phyloP scores from a whole-genome alignment of 257 asterid species.

The Jasminum sambac region DNA sequence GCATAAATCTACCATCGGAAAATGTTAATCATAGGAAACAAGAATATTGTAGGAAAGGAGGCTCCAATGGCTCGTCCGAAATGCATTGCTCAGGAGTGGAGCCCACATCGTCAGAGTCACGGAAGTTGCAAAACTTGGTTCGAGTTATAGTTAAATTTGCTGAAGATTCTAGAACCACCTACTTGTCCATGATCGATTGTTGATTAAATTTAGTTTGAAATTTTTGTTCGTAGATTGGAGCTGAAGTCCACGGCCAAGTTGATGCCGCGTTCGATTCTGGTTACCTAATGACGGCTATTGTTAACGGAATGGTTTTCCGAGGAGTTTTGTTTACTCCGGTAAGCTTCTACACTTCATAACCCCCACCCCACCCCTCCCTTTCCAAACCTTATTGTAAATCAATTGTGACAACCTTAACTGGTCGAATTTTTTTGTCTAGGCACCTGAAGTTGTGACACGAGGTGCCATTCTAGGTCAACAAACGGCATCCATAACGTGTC shows the following conservation, averaged over 20 bases:
- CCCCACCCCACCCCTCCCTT: background rate
- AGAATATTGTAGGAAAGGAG: slow-evolving; percentile 18
- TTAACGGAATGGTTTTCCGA: slow-evolving; percentile 77
- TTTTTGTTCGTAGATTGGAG: slow-evolving; percentile 59
- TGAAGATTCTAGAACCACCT: background rate
- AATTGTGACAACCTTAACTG: background rate
- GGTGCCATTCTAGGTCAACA: slow-evolving; percentile 43
- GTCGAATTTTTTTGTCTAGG: slow-evolving; percentile 39
- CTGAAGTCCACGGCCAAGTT: slow-evolving; percentile 83
- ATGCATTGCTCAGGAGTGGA: slow-evolving; percentile 34
- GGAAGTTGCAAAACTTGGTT: slow-evolving; percentile 53
- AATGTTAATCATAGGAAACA: slow-evolving; percentile 32
- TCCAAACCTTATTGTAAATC: background rate
- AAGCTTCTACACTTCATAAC: slow-evolving; percentile 21
- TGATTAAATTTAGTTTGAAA: background rate
- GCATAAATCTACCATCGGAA: slow-evolving; percentile 35
- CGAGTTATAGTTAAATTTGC: background rate
- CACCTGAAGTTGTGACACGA: slow-evolving; percentile 46
- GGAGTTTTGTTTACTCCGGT: slow-evolving; percentile 91
- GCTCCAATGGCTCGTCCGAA: slow-evolving; percentile 33
- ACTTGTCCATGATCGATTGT: background rate
- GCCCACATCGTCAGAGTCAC: slow-evolving; percentile 35
- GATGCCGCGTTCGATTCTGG: slow-evolving; percentile 95
- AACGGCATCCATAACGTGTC: slow-evolving; percentile 27
- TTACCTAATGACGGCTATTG: slow-evolving; percentile 85